Evolutionary conservation across 768 basidiomycete genomes (phyloP), one percentile per base, ranked within the genome.

Genomic region (Floccularia luteovirens): DNA sequence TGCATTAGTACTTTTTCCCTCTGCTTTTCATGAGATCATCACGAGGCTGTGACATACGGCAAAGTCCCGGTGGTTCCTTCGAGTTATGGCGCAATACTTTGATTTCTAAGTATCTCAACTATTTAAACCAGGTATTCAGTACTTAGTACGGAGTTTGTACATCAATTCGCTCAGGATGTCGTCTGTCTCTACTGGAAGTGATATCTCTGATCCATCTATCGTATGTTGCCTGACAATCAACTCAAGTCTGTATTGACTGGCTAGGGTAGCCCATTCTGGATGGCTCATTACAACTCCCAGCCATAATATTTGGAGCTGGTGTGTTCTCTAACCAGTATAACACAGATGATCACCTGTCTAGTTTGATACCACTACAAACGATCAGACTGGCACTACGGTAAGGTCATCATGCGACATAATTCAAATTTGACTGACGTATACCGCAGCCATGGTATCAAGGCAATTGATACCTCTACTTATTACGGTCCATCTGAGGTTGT

Each of bases 401-500:
- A 27, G 65, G 51, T 11, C 24, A 22, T 30, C n/a, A 14, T 21
- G 39, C 44, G 42, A 44, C 44, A 24, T 21, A 45, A 23, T 44
- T 23, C 39, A 28, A 10, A 36, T 44, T 14, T 31, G 24, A 21
- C 10, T 16, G 10, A 13, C 38, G 31, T 20, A 20, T 32, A 25
- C 31, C 16, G 22, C 42, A 90, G 90, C 30, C 90, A 89, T 61
- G 90, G 88, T 20, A 80, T 92, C 41, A 60, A 60, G 24, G 82
- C 82, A 0, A 85, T 93, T 52, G 90, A 93, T 57, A 92, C 90
- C 2, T 74, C 87, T 10, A 74, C 79, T 4, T 87, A 77, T 54
- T 92, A 92, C 51, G 86, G 83, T 8, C 72, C 75, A 3, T 89
- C 89, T 0, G 90, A 92, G 60, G 70, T 79, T 46, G 66, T 91